Conservation (phyloP, 441 rosid species). For the Melastoma candidum region DNA sequence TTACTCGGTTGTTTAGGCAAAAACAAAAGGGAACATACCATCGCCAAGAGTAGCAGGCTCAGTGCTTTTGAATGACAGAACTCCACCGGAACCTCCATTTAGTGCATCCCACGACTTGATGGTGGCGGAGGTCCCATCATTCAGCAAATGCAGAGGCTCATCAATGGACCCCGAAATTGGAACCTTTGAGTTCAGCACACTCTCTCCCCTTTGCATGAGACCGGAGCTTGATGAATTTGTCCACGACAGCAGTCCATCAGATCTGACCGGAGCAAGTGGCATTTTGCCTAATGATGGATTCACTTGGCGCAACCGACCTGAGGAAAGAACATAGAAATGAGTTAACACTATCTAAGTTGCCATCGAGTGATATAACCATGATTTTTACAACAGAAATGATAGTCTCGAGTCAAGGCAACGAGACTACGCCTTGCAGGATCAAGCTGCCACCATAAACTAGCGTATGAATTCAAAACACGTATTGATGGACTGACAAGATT, state of each 20-base stretch:
- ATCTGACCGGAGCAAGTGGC: conserved; percentile 33
- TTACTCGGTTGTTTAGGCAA: neutral
- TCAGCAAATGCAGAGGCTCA: conserved; percentile 26
- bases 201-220: conserved; percentile 38
- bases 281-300: conserved; percentile 36
- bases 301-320: conserved; percentile 60
- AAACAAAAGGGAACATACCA: conserved; percentile 33
- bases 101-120: conserved; percentile 15
- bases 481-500: no score
- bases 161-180: conserved; percentile 30
- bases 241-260: conserved; percentile 34
- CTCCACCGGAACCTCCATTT: conserved; percentile 31
- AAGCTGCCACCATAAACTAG: no score
- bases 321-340: conserved; percentile 1
- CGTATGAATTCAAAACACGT: no score
- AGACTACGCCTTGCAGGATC: no score
- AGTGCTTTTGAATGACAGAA: conserved; percentile 26
- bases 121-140: conserved; percentile 25
- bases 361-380: no score
- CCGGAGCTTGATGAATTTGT: conserved; percentile 31
- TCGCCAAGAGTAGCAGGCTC: conserved; percentile 30
- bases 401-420: no score
- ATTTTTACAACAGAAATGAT: no score
- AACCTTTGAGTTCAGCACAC: conserved; percentile 19
- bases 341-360: no score